Percentiles rank a stretch among this genome's conserved stretches.
Conservation (phyloP, 257 asterid species). For the Paulownia fortunei region DNA sequence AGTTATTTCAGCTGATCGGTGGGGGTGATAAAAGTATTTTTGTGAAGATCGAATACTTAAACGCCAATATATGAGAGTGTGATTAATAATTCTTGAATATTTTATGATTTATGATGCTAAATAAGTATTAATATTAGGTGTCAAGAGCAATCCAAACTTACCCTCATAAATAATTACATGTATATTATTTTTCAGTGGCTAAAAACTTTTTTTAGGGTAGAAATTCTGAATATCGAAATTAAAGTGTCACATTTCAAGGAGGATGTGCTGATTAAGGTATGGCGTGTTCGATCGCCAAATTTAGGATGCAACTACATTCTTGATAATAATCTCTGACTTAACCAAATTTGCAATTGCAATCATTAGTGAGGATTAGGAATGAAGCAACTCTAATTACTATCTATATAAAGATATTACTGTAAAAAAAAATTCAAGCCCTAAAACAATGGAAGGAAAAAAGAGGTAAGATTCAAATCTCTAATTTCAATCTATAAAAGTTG, state of each 20-base stretch:
- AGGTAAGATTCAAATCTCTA: too few relatives aligned
- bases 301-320: slow-evolving; percentile 27
- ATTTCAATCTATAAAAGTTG: too few relatives aligned
- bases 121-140: too few relatives aligned
- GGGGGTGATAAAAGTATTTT: neutral
- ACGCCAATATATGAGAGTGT: neutral
- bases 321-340: neutral
- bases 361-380: slow-evolving; percentile 27
- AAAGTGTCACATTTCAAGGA: neutral
- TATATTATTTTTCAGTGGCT: too few relatives aligned
- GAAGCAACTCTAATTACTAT: neutral
- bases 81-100: neutral
- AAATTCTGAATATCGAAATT: neutral
- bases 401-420: neutral
- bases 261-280: neutral
- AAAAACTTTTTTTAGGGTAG: neutral
- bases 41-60: neutral
- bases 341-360: slow-evolving; percentile 1
- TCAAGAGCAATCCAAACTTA: too few relatives aligned
- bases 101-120: too few relatives aligned
- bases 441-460: too few relatives aligned
- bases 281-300: slow-evolving; percentile 4
- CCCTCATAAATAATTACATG: too few relatives aligned
- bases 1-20: neutral
- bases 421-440: too few relatives aligned